Base-by-base conservation (phyloP, 2,329 filamentous ascomycete species). In the Hansfordia pulvinata region DNA sequence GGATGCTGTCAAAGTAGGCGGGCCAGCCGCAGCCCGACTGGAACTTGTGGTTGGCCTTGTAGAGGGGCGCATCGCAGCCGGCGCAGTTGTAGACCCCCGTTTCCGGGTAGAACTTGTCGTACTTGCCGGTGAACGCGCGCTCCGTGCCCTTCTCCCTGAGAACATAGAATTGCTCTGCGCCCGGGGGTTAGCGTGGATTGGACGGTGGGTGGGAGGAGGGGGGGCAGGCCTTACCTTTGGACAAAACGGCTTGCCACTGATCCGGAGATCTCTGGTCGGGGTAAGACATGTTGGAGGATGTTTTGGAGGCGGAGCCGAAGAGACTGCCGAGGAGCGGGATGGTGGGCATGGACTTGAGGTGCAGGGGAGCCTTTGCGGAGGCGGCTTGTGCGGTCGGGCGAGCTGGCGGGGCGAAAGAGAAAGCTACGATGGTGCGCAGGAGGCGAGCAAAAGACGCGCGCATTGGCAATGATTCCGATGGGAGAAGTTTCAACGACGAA, bases 1-100 rank as follows among this genome's bases (percentile, higher is more conserved):
- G 88, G 27, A 98, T 72, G 38, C 79, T 88, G 54, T 98, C 90
- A 50, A 88, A 98, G 57, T 96, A 98, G 9, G 90, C 90, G 1
- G 90, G 90, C 90, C 90, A 98, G 34, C 90, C 90, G 54, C 90
- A 98, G 21, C 85, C 84, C 11, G 82, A 92, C 53, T 82, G 82
- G 68, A 98, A 98, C 54, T 98, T 98, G 57, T 93, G 86, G 35
- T 68, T 68, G 16, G 90, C 86, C 52, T 76, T 88, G 69, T 98
- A 98, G 11, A 98, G 72, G 5, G 90, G 86, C 6, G 85, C 69
- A 16, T 76, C 54, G 63, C 90, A 98, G 27, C 72, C 90, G 11
- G 81, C 82, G 55, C 90, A 98, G 23, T 66, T 75, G 60, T 96
- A 98, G 29, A 84, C 69, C 30, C 90, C 92, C 5, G 66, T 47